phyloP scores from a whole-genome alignment of 164 flowering plant genomes.

The Magnolia changhungtana region DNA sequence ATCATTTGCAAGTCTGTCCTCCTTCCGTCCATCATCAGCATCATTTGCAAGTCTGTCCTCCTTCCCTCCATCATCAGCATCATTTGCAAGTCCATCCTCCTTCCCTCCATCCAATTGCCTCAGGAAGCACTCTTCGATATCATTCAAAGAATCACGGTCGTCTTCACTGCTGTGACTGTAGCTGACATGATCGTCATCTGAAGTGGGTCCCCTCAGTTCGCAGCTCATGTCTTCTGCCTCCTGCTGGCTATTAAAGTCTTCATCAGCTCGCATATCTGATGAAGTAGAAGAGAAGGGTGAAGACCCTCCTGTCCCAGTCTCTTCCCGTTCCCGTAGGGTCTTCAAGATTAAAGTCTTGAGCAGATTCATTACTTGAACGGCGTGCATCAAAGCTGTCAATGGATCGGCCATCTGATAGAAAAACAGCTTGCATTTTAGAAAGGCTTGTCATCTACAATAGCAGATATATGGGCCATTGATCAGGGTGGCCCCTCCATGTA shows the following conservation, averaged over 20 bases:
- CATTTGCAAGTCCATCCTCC: neutral
- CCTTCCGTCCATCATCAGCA: slow-evolving; percentile 31
- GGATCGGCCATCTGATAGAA: slow-evolving; percentile 90
- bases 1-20: slow-evolving; percentile 1
- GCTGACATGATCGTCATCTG: slow-evolving; percentile 42
- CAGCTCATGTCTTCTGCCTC: slow-evolving; percentile 65
- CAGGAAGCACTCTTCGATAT: slow-evolving; percentile 71
- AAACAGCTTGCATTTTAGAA: neutral
- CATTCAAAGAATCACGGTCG: slow-evolving; percentile 40
- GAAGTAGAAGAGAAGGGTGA: slow-evolving; percentile 67
- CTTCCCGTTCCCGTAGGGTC: slow-evolving; percentile 76
- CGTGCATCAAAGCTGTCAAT: slow-evolving; percentile 94
- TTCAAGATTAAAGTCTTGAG: slow-evolving; percentile 78
- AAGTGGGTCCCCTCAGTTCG: slow-evolving; percentile 41
- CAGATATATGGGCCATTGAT: neutral
- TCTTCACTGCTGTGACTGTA: slow-evolving; percentile 34
- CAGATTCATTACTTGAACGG: slow-evolving; percentile 98
- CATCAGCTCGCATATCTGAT: slow-evolving; percentile 45
- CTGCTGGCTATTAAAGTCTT: slow-evolving; percentile 43
- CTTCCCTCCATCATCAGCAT: slow-evolving; percentile 16
- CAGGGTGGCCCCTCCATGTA: neutral
- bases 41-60: slow-evolving; percentile 2
- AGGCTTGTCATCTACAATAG: neutral
- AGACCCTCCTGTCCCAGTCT: slow-evolving; percentile 44
- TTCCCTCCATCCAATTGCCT: slow-evolving; percentile 49